Percentiles rank a stretch among this genome's conserved stretches.
Conservation (phyloP, 1,284 basidiomycete species). For the Somion occarium region DNA sequence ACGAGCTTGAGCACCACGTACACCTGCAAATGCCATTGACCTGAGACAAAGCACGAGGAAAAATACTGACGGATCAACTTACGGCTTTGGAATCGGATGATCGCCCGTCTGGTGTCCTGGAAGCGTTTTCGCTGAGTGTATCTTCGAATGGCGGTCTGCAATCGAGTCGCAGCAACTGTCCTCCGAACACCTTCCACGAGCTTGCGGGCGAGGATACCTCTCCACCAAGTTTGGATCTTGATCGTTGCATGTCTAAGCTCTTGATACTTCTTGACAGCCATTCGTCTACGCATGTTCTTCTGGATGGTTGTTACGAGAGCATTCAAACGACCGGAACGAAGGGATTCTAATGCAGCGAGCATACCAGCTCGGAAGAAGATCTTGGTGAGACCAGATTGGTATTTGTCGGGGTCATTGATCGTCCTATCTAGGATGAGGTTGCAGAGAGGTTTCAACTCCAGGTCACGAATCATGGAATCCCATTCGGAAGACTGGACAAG, state of each 20-base stretch:
- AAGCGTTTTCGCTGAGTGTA: slow-evolving; percentile 76
- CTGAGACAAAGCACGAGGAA: slow-evolving; percentile 10
- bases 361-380: slow-evolving; percentile 99
- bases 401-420: slow-evolving; percentile 92
- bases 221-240: slow-evolving; percentile 92
- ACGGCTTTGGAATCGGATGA: slow-evolving; percentile 85
- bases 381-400: slow-evolving; percentile 95
- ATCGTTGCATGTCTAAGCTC: slow-evolving; percentile 73
- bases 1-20: slow-evolving; percentile 81
- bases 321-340: slow-evolving; percentile 86
- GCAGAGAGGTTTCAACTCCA: slow-evolving; percentile 83
- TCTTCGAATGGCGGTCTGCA: slow-evolving; percentile 74
- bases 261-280: slow-evolving; percentile 82
- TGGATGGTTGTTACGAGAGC: slow-evolving; percentile 92
- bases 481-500: slow-evolving; percentile 86
- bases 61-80: slow-evolving; percentile 34
- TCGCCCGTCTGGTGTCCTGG: slow-evolving; percentile 55
- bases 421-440: slow-evolving; percentile 81
- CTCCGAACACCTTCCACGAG: slow-evolving; percentile 71
- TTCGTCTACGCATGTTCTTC: slow-evolving; percentile 89
- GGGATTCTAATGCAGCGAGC: slow-evolving; percentile 94
- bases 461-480: slow-evolving; percentile 75
- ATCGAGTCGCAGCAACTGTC: slow-evolving; percentile 69
- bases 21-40: slow-evolving; percentile 42
- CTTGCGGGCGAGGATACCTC: slow-evolving; percentile 74